These are phyloP conservation scores for Talaromyces sp. DNA, from an alignment of 2,329 filamentous ascomycete species.

Conservation along the genomic window DNA sequence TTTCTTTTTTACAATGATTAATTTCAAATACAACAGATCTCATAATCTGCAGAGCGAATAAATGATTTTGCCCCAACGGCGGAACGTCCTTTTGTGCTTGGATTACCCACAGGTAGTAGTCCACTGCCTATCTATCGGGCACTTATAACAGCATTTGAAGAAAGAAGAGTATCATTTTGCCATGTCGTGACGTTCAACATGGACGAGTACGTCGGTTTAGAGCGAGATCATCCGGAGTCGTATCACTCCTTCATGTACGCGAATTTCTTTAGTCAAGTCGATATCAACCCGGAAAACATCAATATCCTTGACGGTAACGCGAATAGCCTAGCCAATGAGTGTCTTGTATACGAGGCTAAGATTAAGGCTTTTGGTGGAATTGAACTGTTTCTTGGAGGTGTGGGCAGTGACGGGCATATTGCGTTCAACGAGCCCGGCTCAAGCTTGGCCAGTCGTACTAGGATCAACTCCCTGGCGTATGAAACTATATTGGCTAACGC, in stretches of 20 bases:
- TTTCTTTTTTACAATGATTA: background rate
- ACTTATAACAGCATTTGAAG: constrained; percentile 57
- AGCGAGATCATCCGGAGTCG: constrained; percentile 69
- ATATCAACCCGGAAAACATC: constrained; percentile 68
- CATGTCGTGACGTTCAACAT: constrained; percentile 82
- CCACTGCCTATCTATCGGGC: constrained; percentile 51
- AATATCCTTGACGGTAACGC: constrained; percentile 73
- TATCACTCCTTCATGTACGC: constrained; percentile 84
- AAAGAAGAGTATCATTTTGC: constrained; percentile 61
- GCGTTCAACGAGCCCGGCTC: constrained; percentile 78
- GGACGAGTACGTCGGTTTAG: constrained; percentile 75
- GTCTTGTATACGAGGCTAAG: constrained; percentile 23
- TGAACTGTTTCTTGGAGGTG: constrained; percentile 71
- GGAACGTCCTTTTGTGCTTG: constrained; percentile 61
- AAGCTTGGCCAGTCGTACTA: constrained; percentile 64
- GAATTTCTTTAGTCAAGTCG: constrained; percentile 72
- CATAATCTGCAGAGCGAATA: constrained; percentile 6
- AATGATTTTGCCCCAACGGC: constrained; percentile 6
- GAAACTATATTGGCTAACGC: constrained; percentile 75
- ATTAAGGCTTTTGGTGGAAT: constrained; percentile 53
- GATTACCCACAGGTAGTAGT: constrained; percentile 60
- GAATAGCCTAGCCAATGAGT: constrained; percentile 63
- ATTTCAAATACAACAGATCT: background rate
- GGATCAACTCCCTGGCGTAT: constrained; percentile 73
- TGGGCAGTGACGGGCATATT: constrained; percentile 75